Percentiles rank a stretch among this genome's conserved stretches.
Conservation (phyloP, 2,329 filamentous ascomycete species). For the Sclerotinia sclerotiorum region DNA sequence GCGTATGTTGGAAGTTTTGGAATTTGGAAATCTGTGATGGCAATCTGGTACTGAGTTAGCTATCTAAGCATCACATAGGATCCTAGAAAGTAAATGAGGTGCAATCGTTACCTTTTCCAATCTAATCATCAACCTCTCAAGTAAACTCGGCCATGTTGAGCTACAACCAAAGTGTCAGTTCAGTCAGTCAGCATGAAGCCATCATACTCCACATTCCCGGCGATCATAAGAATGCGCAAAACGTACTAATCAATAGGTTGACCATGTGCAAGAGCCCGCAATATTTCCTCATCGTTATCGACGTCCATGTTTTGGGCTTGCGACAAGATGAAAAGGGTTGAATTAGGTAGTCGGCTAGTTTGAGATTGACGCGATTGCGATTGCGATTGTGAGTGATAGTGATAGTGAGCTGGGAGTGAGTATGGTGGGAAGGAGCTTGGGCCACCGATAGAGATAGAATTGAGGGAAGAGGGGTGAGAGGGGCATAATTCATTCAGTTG, state of each 20-base stretch:
- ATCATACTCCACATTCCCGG: not conserved
- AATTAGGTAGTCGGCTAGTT: slow-evolving; percentile 1
- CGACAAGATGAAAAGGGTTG: slow-evolving; percentile 30
- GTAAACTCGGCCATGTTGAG: slow-evolving; percentile 44
- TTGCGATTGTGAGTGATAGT: not conserved
- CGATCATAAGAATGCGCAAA: slow-evolving; percentile 7
- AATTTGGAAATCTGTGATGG: slow-evolving; percentile 63
- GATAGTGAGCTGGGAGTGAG: no score
- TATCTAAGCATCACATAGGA: not conserved
- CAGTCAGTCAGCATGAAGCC: not conserved
- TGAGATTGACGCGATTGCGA: slow-evolving; percentile 12
- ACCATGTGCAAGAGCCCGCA: slow-evolving; percentile 50
- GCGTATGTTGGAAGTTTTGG: slow-evolving; percentile 42
- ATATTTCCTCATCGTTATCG: slow-evolving; percentile 48
- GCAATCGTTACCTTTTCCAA: slow-evolving; percentile 39
- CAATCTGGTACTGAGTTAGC: slow-evolving; percentile 37
- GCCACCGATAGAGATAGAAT: not conserved
- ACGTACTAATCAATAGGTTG: slow-evolving; percentile 57
- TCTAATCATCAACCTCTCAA: slow-evolving; percentile 43
- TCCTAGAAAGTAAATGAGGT: no score
- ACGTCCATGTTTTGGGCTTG: slow-evolving; percentile 52
- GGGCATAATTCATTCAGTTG: not conserved
- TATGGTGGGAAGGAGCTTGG: slow-evolving; percentile 11
- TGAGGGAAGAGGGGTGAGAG: not conserved
- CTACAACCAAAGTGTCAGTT: slow-evolving; percentile 35